These are phyloP conservation scores for Podosphaera xanthii DNA, from an alignment of 2,329 filamentous ascomycete genomes.

Conservation along the genomic window DNA sequence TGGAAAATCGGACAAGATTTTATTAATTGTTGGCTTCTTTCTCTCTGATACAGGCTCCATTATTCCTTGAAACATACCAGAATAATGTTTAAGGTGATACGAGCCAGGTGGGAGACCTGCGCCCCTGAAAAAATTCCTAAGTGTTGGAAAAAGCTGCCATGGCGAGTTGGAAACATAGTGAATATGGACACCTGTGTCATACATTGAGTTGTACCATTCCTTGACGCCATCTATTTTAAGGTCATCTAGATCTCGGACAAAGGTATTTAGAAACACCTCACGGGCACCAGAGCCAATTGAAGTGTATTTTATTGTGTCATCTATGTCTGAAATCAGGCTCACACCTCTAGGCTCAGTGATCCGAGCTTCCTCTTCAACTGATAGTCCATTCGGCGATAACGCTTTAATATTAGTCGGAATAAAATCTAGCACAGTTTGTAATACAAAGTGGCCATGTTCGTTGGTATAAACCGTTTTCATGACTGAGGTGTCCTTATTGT, in stretches of 20 bases:
- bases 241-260: constrained; percentile 64
- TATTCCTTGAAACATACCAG: constrained; percentile 89
- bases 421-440: constrained; percentile 67
- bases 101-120: constrained; percentile 69
- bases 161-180: constrained; percentile 99
- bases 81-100: constrained; percentile 89
- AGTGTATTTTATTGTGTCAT: constrained; percentile 91
- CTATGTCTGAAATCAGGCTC: constrained; percentile 90
- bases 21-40: constrained; percentile 72
- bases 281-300: constrained; percentile 70
- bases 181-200: constrained; percentile 60
- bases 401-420: constrained; percentile 76
- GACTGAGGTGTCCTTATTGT: constrained; percentile 61
- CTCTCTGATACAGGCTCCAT: constrained; percentile 93
- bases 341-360: constrained; percentile 60
- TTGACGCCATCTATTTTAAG: constrained; percentile 68
- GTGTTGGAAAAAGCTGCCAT: constrained; percentile 85
- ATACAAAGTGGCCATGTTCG: constrained; percentile 67
- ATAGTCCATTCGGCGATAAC: constrained; percentile 65
- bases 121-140: constrained; percentile 63
- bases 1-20: constrained; percentile 74
- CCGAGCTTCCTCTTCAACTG: constrained; percentile 53
- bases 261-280: constrained; percentile 92
- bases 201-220: constrained; percentile 69
- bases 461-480: constrained; percentile 72